Base-by-base conservation (phyloP, 2,329 filamentous ascomycete genomes). In the Sodiomyces alkalinus region DNA sequence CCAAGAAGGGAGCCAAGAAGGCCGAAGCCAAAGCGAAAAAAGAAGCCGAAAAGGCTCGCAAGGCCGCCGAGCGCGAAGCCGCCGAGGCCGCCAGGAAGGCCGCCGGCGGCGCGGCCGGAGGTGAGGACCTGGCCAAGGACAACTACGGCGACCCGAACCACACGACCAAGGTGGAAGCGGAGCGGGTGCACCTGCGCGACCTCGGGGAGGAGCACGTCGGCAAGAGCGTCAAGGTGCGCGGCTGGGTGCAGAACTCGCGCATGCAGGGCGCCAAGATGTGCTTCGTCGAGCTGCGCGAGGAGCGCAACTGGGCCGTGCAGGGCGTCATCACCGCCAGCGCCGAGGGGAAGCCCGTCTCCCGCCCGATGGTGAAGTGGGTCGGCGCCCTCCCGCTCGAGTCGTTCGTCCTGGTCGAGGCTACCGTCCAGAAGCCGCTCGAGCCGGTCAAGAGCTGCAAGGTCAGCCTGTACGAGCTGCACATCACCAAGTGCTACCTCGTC, bases 361-460 rank as follows among this genome's bases (percentile, higher is more conserved):
- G 75, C 50, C 83, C 81, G 55, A 96, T 96, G 87, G 81, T 94
- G 49, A 96, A 96, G 60, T 96, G 80, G 72, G 74, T 79, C 27
- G 72, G 70, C 26, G 67, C 61, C 23, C 57, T 93, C 40, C 78
- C 72, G 46, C 64, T 77, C 25, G 87, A 94, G 62, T 83, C 78
- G 41, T 85, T 80, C 42, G 74, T 94, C 16, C 60, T 75, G 22
- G 74, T 94, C 34, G 80, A 92, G 45, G 90, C 79, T 39, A 59
- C 66, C 18, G 76, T 96, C 29, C 70, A 85, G 62, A 78, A 79
- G 57, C 80, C 86, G 0, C 67, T 79, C 14, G 83, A 92, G 47
- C 80, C 82, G 3, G 80, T 96, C 51, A 90, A 92, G 58, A 90
- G 81, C 46, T 81, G 81, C 33, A 75, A 73, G 11, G 77, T 96